Base-by-base conservation (phyloP, 2,329 filamentous ascomycete species). In the Fusarium sp. region DNA sequence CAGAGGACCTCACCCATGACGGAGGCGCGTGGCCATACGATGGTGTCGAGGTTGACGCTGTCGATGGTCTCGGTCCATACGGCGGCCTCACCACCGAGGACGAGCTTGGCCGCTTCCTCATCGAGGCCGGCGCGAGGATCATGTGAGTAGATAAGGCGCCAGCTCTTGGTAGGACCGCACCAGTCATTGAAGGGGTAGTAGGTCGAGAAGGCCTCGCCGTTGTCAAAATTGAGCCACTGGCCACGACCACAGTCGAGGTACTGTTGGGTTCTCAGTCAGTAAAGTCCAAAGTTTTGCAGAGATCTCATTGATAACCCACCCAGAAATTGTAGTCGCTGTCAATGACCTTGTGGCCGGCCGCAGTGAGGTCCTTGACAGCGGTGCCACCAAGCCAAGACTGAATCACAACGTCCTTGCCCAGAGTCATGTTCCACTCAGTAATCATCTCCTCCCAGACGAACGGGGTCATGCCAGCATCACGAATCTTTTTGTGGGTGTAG, bases 391-490 rank as follows among this genome's bases (percentile, higher is more conserved):
- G 86, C 94, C 94, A 97, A 5, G 90, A 87, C 80, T 97, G 94
- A 7, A 97, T 86, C 14, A 97, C 84, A 1, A 92, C 90, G 73
- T 94, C 90, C 15, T 85, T 78, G 4, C 89, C 89, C 7, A 97
- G 81, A 0, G 87, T 92, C 45, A 96, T 81, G 76, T 95, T 92
- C 91, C 93, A 97, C 24, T 90, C 84, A 11, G 92, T 82, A 2
- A 93, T 83, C 85, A 96, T 94, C 79, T 97, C 94, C 78, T 97
- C 93, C 94, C 94, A 97, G 1, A 95, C 92, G 22, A 97, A 82
- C 0, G 94, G 93, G 7, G 86, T 87, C 52, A 97, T 81, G 6
- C 91, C 91, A 7, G 86, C 84, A 43, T 85, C 81, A 45, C 88
- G 83, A 40, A 96, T 84, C 45, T 90, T 87, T 31, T 80, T 83